Base-by-base conservation (phyloP, 805 yeast species). In the Yarrowia sp. region DNA sequence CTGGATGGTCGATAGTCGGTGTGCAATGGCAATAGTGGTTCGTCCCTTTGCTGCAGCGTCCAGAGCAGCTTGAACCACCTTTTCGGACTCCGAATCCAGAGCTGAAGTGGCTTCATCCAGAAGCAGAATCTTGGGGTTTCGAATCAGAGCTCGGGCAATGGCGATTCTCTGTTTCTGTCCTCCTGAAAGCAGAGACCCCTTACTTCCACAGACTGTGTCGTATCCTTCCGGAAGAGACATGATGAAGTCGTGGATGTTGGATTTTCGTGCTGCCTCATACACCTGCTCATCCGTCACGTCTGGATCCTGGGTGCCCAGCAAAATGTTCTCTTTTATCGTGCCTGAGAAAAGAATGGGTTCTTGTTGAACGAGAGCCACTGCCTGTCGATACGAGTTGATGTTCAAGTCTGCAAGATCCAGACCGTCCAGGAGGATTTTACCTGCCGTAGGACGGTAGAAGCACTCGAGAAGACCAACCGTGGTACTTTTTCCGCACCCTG, bases 1-100 rank as follows among this genome's bases (percentile, higher is more conserved):
- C 70, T 82, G 81, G 71, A 89, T 89, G 0, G 93, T 88, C 70
- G 86, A 85, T 79, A 91, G 82, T 72, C 97, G 82, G 78, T 91
- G 97, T 4, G 97, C 97, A 77, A 91, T 89, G 72, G 96, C 91
- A 72, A 91, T 80, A 42, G 92, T 88, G 2, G 97, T 91, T 74
- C 97, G 87, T 48, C 88, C 83, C 53, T 80, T 73, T 70, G 92
- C 90, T 70, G 91, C 94, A 14, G 79, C 81, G 35, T 83, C 84
- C 69, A 89, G 86, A 5, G 97, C 91, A 8, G 79, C 73, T 77
- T 92, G 97, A 68, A 91, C 91, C 73, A 86, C 86, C 43, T 88
- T 82, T 77, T 91, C 97, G 0, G 97, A 90, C 74, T 86, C 89
- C 74, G 83, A 82, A 74, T 87, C 89, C 45, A 86, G 77, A 1